Evolutionary conservation across 1,284 basidiomycete genomes (phyloP).

Genomic region (Cutaneotrichosporon cavernicola): DNA sequence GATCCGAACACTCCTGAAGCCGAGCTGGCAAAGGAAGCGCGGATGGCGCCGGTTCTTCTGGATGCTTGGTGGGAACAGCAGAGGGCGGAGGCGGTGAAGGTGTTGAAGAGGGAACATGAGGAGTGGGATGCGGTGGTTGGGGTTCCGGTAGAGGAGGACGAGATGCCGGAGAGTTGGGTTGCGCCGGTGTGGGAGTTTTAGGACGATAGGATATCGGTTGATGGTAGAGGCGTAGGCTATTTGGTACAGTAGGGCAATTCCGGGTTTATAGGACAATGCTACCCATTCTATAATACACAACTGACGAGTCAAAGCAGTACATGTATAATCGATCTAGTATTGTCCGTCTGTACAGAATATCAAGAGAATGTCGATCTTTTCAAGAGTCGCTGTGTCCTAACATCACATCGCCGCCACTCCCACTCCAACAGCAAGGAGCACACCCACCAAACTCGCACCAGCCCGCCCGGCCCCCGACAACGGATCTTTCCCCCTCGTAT

Average conservation of each 20-base stretch:
- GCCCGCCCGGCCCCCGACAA: constrained; percentile 7
- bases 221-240: no score
- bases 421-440: background rate
- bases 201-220: background rate
- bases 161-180: background rate
- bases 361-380: no score
- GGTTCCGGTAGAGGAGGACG: background rate
- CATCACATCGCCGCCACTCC: background rate
- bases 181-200: background rate
- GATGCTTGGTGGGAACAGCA: background rate
- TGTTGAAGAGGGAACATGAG: background rate
- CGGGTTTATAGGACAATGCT: no score
- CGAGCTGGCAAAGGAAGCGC: no score
- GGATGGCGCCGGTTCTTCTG: background rate
- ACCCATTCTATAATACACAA: no score
- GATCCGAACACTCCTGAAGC: no score
- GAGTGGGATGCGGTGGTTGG: background rate
- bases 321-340: no score
- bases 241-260: no score
- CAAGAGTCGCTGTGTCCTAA: no score
- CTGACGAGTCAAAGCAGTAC: no score
- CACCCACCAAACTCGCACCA: background rate
- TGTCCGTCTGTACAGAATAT: no score
- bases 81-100: background rate
- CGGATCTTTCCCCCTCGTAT: constrained; percentile 36